Evolutionary conservation across 2,329 filamentous ascomycete genomes (phyloP).

Genomic region (Aspergillus sp.): DNA sequence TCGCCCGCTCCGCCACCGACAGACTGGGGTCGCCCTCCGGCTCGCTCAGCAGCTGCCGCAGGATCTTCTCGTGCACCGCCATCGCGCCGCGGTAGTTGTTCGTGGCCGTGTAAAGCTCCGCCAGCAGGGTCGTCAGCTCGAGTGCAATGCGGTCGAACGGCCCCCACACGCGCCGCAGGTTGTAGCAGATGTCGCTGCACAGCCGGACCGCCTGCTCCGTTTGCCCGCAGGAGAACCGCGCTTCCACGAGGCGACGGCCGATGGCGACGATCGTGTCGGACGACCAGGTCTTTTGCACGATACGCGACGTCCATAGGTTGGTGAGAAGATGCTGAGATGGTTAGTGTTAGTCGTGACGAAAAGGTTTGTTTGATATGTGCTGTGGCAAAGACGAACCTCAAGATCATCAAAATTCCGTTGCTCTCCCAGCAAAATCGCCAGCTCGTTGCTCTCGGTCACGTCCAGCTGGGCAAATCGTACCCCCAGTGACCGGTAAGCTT

Average conservation of each 20-base stretch:
- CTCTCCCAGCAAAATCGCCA: neutral
- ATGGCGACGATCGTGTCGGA: slow-evolving; percentile 4
- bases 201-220: neutral
- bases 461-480: neutral
- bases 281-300: slow-evolving; percentile 7
- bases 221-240: slow-evolving; percentile 3
- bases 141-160: slow-evolving; percentile 1
- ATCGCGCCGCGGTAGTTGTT: neutral
- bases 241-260: slow-evolving; percentile 2
- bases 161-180: slow-evolving; percentile 3
- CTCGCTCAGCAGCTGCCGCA: slow-evolving; percentile 1
- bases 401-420: slow-evolving; percentile 3
- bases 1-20: neutral
- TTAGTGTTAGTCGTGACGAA: neutral
- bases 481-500: neutral
- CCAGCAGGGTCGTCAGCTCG: slow-evolving; percentile 2
- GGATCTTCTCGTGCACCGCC: neutral
- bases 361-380: neutral
- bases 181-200: slow-evolving; percentile 3
- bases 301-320: slow-evolving; percentile 1
- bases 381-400: neutral
- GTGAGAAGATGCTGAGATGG: neutral
- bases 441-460: neutral
- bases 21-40: neutral
- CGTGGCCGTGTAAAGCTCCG: neutral